These are phyloP conservation scores for Malania oleifera DNA, from an alignment of 164 flowering plant species.

Conservation along the genomic window DNA sequence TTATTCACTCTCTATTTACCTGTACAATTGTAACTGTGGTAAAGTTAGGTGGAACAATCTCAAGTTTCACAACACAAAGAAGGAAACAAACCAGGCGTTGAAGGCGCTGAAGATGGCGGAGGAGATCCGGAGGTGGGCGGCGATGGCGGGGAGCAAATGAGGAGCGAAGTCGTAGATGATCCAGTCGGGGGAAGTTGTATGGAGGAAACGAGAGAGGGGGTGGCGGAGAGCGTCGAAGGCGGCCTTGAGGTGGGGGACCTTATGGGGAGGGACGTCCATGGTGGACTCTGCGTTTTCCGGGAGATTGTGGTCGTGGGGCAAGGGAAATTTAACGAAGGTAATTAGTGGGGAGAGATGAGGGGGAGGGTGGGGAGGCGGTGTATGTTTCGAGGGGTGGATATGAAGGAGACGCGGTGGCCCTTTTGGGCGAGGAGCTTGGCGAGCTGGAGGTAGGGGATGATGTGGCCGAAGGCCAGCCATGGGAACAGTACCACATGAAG, in stretches of 20 bases:
- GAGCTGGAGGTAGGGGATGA: too few relatives aligned
- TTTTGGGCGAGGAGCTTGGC: too few relatives aligned
- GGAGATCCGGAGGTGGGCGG: slow-evolving; percentile 4
- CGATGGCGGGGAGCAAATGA: slow-evolving; percentile 3
- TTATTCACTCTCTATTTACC: too few relatives aligned
- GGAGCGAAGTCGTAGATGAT: background rate
- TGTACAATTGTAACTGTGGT: too few relatives aligned
- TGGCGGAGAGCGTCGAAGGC: slow-evolving; percentile 28
- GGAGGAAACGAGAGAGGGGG: slow-evolving; percentile 7
- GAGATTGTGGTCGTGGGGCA: slow-evolving; percentile 25
- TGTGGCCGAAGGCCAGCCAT: too few relatives aligned
- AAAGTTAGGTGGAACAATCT: too few relatives aligned
- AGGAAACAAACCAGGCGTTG: background rate
- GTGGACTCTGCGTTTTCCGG: slow-evolving; percentile 46
- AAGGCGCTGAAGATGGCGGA: slow-evolving; percentile 1
- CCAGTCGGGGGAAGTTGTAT: slow-evolving; percentile 2
- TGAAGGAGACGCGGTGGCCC: too few relatives aligned
- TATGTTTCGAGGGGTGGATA: too few relatives aligned
- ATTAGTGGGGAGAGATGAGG: slow-evolving; percentile 12
- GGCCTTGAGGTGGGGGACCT: slow-evolving; percentile 22
- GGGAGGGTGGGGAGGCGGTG: slow-evolving; percentile 19
- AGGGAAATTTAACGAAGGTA: slow-evolving; percentile 22
- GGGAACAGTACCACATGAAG: too few relatives aligned
- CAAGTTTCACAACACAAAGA: too few relatives aligned
- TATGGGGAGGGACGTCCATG: slow-evolving; percentile 24